These are phyloP conservation scores for Didymella pomorum DNA, from an alignment of 2,329 filamentous ascomycete genomes.

Conservation along the genomic window DNA sequence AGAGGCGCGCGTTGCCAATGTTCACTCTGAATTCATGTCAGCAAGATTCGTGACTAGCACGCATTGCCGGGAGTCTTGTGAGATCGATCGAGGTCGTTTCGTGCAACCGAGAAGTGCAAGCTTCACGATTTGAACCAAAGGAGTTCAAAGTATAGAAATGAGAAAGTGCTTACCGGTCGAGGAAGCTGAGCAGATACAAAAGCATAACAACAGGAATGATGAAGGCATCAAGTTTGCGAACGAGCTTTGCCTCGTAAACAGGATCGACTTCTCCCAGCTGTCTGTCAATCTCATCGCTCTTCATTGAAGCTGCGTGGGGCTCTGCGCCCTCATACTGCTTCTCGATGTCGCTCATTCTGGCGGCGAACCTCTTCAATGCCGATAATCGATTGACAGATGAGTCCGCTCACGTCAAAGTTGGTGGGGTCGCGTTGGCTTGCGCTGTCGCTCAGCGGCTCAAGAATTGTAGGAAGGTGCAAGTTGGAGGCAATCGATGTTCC, in stretches of 20 bases:
- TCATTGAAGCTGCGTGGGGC: constrained; percentile 22
- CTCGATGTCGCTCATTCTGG: constrained; percentile 41
- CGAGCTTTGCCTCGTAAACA: constrained; percentile 62
- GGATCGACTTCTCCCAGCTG: constrained; percentile 47
- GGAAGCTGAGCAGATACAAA: constrained; percentile 77
- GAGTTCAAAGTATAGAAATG: not conserved
- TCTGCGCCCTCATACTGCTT: constrained; percentile 30
- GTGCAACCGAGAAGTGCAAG: not conserved
- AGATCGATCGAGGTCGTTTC: not conserved
- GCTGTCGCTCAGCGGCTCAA: not conserved
- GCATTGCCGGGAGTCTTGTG: not conserved
- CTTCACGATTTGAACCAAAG: not conserved
- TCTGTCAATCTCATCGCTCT: constrained; percentile 37
- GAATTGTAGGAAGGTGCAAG: not conserved
- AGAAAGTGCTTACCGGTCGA: constrained; percentile 66
- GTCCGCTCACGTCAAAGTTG: constrained; percentile 9
- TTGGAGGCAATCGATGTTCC: not conserved
- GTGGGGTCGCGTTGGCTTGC: not conserved
- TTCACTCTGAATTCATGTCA: constrained; percentile 60
- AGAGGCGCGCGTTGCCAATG: constrained; percentile 73
- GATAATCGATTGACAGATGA: constrained; percentile 13
- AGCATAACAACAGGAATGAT: constrained; percentile 73
- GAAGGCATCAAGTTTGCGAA: constrained; percentile 70
- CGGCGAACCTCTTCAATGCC: not conserved
- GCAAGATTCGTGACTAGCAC: constrained; percentile 6